Conservation (phyloP, 225 moss, liverwort and hornwort genomes). For the Lunularia cruciata region DNA sequence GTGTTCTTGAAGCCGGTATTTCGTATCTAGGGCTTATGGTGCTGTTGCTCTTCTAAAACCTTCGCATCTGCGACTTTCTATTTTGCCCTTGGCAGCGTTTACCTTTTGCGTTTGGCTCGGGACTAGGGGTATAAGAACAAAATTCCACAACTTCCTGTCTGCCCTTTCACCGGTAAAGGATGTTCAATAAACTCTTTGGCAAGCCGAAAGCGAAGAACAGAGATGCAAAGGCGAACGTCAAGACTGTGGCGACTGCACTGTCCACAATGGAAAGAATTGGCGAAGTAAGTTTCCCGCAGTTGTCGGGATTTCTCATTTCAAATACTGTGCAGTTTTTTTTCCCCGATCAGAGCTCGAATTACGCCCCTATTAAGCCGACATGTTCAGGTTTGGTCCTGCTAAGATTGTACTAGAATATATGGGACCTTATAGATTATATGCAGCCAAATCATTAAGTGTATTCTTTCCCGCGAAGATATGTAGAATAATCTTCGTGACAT, state of each 20-base stretch:
- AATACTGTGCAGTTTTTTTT: too few relatives aligned
- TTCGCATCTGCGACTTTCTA: too few relatives aligned
- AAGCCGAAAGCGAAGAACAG: conserved; percentile 35
- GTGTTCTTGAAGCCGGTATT: too few relatives aligned
- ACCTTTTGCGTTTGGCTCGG: too few relatives aligned
- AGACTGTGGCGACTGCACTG: conserved; percentile 37
- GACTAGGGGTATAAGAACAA: too few relatives aligned
- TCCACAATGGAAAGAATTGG: conserved; percentile 42
- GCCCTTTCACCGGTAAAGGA: too few relatives aligned
- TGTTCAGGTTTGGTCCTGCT: not conserved
- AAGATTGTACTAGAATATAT: not conserved
- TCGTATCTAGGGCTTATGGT: too few relatives aligned
- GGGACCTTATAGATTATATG: not conserved
- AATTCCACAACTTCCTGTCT: too few relatives aligned
- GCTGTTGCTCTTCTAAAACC: too few relatives aligned
- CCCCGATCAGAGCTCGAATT: too few relatives aligned
- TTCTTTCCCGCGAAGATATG: not conserved
- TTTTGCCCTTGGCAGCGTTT: too few relatives aligned
- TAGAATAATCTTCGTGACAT: not conserved
- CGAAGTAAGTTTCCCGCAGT: conserved; percentile 33
- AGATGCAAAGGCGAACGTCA: conserved; percentile 26
- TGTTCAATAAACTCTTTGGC: conserved; percentile 49
- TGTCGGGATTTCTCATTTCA: too few relatives aligned
- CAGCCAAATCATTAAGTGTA: not conserved
- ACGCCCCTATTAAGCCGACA: not conserved